These are phyloP conservation scores for Rhododendron henanense DNA, from an alignment of 148 eudicot species.

Conservation along the genomic window DNA sequence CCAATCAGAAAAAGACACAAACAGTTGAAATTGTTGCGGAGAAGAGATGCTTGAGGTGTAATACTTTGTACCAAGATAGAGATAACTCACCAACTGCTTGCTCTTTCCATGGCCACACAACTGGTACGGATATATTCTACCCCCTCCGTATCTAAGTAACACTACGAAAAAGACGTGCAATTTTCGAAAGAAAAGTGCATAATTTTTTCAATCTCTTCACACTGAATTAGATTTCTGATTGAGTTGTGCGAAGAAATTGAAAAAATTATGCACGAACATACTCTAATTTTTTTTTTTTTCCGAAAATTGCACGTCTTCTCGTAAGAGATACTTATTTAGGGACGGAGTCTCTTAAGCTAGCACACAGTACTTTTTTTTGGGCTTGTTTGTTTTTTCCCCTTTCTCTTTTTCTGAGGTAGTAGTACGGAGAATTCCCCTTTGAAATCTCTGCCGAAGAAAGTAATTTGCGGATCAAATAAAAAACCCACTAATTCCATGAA, in stretches of 20 bases:
- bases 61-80: slow-evolving; percentile 29
- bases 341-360: neutral
- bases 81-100: slow-evolving; percentile 55
- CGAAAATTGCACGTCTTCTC: no score
- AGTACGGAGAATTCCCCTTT: neutral
- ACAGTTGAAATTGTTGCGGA: slow-evolving; percentile 15
- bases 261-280: no score
- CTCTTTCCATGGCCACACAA: slow-evolving; percentile 65
- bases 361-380: neutral
- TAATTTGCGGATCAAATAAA: neutral
- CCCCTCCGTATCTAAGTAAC: neutral
- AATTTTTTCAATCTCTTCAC: no score
- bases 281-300: no score
- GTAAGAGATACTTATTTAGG: no score
- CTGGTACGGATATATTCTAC: slow-evolving; percentile 23
- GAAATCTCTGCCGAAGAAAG: neutral
- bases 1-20: slow-evolving; percentile 7
- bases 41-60: slow-evolving; percentile 67
- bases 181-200: no score
- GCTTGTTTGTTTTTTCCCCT: neutral
- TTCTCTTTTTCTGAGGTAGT: no score
- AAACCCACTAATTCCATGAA: neutral
- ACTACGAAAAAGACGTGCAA: neutral
- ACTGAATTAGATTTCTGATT: neutral
- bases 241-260: neutral